Conservation (phyloP, 768 basidiomycete species). For the Rhizopogon rudus region DNA sequence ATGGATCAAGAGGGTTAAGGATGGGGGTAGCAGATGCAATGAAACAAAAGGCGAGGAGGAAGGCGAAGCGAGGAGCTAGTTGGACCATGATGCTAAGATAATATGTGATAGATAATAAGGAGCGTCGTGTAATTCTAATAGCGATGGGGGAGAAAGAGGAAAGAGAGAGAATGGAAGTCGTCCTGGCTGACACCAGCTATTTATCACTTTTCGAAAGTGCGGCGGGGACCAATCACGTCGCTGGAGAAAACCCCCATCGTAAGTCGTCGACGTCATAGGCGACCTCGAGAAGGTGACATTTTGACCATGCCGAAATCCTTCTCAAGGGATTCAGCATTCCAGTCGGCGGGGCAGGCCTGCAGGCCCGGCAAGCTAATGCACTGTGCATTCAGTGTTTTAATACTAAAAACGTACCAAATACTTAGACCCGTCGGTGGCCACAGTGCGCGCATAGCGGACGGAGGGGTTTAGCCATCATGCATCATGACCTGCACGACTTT, state of each 20-base stretch:
- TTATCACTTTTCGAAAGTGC: slow-evolving; percentile 17
- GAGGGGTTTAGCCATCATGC: neutral
- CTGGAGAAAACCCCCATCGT: neutral
- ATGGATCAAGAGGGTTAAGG: slow-evolving; percentile 2
- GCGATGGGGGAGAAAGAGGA: slow-evolving; percentile 5
- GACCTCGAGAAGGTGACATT: slow-evolving; percentile 1
- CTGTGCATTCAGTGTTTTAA: neutral
- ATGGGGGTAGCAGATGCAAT: slow-evolving; percentile 11
- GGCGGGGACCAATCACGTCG: neutral
- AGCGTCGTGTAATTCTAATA: neutral
- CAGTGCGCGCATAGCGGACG: too few species aligned
- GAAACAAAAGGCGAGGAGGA: slow-evolving; percentile 24
- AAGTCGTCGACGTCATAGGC: slow-evolving; percentile 1
- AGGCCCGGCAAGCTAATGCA: neutral
- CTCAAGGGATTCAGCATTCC: neutral
- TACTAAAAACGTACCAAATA: too few species aligned
- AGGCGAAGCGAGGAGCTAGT: slow-evolving; percentile 22
- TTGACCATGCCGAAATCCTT: slow-evolving; percentile 1
- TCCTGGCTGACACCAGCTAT: neutral
- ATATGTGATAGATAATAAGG: slow-evolving; percentile 22
- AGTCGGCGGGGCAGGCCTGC: neutral
- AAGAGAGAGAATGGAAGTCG: slow-evolving; percentile 3
- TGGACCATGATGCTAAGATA: slow-evolving; percentile 23
- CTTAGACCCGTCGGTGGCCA: neutral
- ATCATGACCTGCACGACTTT: neutral